A percentile compares a stretch with the other conserved stretches of the same genome.
Evolutionary conservation across 169 alveolate genomes (phyloP).

Genomic region (Eimeria praecox): DNA sequence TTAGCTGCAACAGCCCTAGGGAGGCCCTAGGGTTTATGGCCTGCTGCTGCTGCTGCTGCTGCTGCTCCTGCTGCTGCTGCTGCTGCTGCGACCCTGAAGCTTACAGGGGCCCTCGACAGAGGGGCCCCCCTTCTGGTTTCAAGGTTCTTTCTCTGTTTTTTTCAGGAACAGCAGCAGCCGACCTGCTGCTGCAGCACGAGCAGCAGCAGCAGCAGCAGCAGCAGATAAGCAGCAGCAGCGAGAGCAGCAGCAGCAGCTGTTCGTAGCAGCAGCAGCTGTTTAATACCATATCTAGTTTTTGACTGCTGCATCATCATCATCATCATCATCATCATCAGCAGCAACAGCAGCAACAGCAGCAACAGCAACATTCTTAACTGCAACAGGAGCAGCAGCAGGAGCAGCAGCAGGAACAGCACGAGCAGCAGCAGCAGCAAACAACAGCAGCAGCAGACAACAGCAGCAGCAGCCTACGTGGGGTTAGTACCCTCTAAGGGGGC

Average conservation of each 20-base stretch:
- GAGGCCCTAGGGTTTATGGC: background rate
- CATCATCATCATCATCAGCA: background rate
- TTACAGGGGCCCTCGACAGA: background rate
- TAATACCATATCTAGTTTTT: background rate
- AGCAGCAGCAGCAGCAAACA: no score
- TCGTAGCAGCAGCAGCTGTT: conserved; percentile 13
- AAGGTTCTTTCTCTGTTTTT: background rate
- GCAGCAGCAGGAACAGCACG: conserved; percentile 40
- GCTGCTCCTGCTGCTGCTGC: background rate
- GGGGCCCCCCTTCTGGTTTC: background rate
- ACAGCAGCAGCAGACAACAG: no score
- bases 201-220: conserved; percentile 10
- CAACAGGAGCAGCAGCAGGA: conserved; percentile 30
- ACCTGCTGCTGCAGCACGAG: no score
- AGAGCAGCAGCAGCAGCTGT: conserved; percentile 12
- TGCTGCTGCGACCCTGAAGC: background rate
- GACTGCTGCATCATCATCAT: background rate
- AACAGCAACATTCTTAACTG: conserved; percentile 13
- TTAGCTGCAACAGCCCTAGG: background rate
- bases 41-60: background rate
- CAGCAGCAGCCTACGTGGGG: no score
- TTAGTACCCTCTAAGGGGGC: background rate
- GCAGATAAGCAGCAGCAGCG: background rate
- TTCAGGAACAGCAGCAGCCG: conserved; percentile 1
- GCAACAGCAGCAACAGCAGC: background rate